Base-by-base conservation (phyloP, 805 yeast species). In the Saturnispora ahearnii region DNA sequence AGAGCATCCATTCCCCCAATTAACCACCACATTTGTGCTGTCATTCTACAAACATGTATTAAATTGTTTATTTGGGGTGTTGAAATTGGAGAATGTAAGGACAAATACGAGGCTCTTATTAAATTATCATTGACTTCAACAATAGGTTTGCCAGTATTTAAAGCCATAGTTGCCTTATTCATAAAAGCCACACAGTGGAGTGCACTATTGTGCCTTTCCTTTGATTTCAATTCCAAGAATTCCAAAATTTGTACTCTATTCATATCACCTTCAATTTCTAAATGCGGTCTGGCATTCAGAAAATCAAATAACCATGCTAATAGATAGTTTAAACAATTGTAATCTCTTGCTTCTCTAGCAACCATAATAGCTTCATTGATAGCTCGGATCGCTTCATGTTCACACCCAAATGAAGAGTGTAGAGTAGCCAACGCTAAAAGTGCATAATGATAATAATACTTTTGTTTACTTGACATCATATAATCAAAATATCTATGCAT, bases 331-430 rank as follows among this genome's bases (percentile, higher is more conserved):
- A 88, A 71, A 26, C 95, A 86, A 12, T 74, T 71, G 49, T 78
- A 73, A 62, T 90, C 96, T 53, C 81, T 81, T 57, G 84, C 82
- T 58, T 89, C 96, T 56, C 96, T 70, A 0, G 96, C 96, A 3
- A 89, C 88, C 6, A 84, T 73, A 2, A 88, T 84, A 0, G 96
- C 93, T 62, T 89, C 96, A 54, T 84, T 87, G 8, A 88, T 84
- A 1, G 95, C 83, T 55, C 82, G 73, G 12, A 87, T 62, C 0
- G 96, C 95, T 52, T 83, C 83, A 11, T 73, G 73, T 54, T 76
- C 76, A 50, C 81, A 79, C 29, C 81, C 80, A 61, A 84, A 85
- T 46, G 76, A 77, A 22, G 83, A 81, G 55, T 87, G 88, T 38
- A 86, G 66, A 0, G 85, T 72, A 0, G 93, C 95, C 44, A 84